Base-by-base conservation (phyloP, 2,329 filamentous ascomycete species). In the Trichoderma arundinaceum region DNA sequence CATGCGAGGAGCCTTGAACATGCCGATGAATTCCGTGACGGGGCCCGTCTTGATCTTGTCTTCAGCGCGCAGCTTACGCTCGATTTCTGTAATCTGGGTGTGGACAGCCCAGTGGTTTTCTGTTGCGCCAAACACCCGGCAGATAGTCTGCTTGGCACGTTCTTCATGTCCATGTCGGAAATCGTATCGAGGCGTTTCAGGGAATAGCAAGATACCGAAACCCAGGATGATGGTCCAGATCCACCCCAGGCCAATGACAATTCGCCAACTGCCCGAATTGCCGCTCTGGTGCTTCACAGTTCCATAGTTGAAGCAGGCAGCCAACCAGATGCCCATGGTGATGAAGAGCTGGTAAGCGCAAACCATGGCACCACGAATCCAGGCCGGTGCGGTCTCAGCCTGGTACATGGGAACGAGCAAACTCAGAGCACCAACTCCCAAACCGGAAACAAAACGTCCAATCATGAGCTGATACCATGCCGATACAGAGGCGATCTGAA, bases 321-420 rank as follows among this genome's bases (percentile, higher is more conserved):
- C 83, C 2, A 83, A 77, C 76, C 84, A 87, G 71, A 91, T 91
- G 32, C 90, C 90, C 52, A 90, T 77, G 0, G 88, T 91, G 75
- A 92, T 90, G 77, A 91, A 88, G 3, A 92, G 81, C 77, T 92
- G 90, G 75, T 91, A 92, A 12, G 83, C 84, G 53, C 84, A 84
- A 56, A 92, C 86, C 68, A 91, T 82, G 4, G 86, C 82, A 64
- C 88, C 89, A 69, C 90, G 83, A 57, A 92, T 86, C 74, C 86
- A 87, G 13, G 86, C 82, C 0, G 90, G 90, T 0, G 87, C 86
- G 6, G 84, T 89, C 76, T 92, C 90, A n/a, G 85, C 85, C 71
- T 91, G 88, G 73, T 90, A 92, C 86, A 92, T 88, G n/a, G 88
- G 88, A 0, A 89, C 87, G 12, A 88, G 76, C 5, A 90, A 83